These are phyloP conservation scores for Zopfochytrium polystomum DNA, from an alignment of 371 early-diverging fungal species.

Conservation along the genomic window DNA sequence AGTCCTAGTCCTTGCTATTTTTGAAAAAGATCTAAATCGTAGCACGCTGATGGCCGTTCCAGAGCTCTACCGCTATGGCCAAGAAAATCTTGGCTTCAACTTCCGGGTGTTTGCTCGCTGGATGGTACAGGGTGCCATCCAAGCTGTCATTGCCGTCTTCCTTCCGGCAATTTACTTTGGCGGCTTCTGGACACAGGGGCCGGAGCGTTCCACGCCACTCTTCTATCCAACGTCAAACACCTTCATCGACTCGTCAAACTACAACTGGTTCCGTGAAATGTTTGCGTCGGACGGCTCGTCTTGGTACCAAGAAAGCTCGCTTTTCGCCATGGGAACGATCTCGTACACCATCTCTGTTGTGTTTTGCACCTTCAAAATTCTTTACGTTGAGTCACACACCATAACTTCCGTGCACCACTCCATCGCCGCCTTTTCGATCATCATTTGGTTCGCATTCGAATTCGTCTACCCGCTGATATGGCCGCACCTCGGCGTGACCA, in stretches of 20 bases:
- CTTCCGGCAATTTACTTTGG: constrained; percentile 18
- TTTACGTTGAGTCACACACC: constrained; percentile 26
- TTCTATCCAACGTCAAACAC: too few species aligned
- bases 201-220: too few species aligned
- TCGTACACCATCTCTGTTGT: constrained; percentile 28
- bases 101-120: constrained; percentile 15
- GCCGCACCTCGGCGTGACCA: constrained; percentile 23
- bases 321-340: constrained; percentile 24
- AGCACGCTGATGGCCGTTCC: constrained; percentile 34
- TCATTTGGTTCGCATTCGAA: constrained; percentile 18
- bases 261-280: constrained; percentile 13
- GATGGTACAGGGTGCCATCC: constrained; percentile 17
- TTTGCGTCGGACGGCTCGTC: constrained; percentile 19
- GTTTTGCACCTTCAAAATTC: constrained; percentile 28
- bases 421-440: constrained; percentile 7
- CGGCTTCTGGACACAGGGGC: neutral
- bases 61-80: constrained; percentile 36
- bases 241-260: too few species aligned
- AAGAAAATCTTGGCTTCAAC: constrained; percentile 23
- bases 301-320: constrained; percentile 16
- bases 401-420: constrained; percentile 19
- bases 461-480: constrained; percentile 24
- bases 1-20: constrained; percentile 85
- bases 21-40: constrained; percentile 58
- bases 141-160: constrained; percentile 20